Conservation (phyloP, 352 stramenopile species). For the Phytophthora megakarya region DNA sequence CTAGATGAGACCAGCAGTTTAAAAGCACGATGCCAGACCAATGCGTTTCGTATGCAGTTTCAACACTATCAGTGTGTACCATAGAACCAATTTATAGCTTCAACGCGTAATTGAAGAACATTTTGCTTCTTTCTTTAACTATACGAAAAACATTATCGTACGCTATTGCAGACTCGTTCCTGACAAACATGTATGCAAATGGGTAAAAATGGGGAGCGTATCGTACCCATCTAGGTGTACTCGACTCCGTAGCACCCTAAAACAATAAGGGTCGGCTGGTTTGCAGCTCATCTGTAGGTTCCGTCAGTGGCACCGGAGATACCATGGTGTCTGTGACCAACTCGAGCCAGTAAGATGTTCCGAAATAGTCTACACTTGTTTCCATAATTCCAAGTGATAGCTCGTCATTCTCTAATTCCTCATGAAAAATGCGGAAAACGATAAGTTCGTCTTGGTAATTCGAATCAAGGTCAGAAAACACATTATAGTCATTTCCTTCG, state of each 20-base stretch:
- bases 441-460: not conserved
- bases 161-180: not conserved
- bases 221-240: too few relatives aligned
- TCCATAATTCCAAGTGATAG: not conserved
- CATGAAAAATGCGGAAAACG: too few relatives aligned
- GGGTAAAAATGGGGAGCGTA: too few relatives aligned
- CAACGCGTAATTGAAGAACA: not conserved
- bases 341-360: not conserved
- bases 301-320: not conserved
- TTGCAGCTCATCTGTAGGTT: not conserved
- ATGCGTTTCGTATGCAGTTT: too few relatives aligned
- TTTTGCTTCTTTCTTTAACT: not conserved
- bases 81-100: too few relatives aligned
- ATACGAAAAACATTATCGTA: not conserved
- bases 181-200: not conserved
- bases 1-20: too few relatives aligned
- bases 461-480: not conserved
- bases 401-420: too few relatives aligned
- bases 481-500: not conserved
- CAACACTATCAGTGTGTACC: too few relatives aligned
- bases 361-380: not conserved
- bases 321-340: not conserved
- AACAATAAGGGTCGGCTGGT: not conserved
- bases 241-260: too few relatives aligned
- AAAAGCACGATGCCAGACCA: too few relatives aligned